A percentile compares a stretch with the other conserved stretches of the same genome.
Conservation (phyloP, 2,329 filamentous ascomycete genomes). For the Alternaria longipes region DNA sequence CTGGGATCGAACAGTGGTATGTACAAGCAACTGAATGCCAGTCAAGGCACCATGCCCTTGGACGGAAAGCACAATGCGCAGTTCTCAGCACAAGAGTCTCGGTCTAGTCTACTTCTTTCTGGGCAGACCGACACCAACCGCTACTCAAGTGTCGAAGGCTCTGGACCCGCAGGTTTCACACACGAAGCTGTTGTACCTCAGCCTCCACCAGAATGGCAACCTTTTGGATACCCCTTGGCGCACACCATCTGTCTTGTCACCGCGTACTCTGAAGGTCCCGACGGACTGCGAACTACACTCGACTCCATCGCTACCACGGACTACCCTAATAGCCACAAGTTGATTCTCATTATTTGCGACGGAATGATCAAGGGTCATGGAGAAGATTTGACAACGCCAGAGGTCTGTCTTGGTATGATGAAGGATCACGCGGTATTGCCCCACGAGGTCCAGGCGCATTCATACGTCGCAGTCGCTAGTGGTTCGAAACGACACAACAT, state of each 20-base stretch:
- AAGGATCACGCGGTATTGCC: conserved; percentile 83
- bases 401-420: conserved; percentile 92
- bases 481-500: conserved; percentile 99
- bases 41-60: conserved; percentile 64
- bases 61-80: conserved; percentile 44
- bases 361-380: conserved; percentile 97
- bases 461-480: conserved; percentile 94
- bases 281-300: conserved; percentile 90
- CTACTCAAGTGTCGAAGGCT: conserved; percentile 70
- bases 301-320: conserved; percentile 98
- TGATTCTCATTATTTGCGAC: conserved; percentile 95
- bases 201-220: conserved; percentile 95
- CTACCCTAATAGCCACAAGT: conserved; percentile 99
- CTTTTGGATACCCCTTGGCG: conserved; percentile 92
- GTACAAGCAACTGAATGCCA: conserved; percentile 70
- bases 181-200: conserved; percentile 96
- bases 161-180: conserved; percentile 91
- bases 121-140: conserved; percentile 55
- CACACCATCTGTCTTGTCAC: conserved; percentile 95
- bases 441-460: conserved; percentile 87
- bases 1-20: conserved; percentile 71
- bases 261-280: conserved; percentile 93
- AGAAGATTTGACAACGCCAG: conserved; percentile 85
- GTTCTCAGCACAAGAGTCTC: conserved; percentile 43
- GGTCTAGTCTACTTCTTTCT: conserved; percentile 56